Percentiles rank a stretch among this genome's conserved stretches.
Conservation (phyloP, 768 basidiomycete species). For the Sutorius australiensis region DNA sequence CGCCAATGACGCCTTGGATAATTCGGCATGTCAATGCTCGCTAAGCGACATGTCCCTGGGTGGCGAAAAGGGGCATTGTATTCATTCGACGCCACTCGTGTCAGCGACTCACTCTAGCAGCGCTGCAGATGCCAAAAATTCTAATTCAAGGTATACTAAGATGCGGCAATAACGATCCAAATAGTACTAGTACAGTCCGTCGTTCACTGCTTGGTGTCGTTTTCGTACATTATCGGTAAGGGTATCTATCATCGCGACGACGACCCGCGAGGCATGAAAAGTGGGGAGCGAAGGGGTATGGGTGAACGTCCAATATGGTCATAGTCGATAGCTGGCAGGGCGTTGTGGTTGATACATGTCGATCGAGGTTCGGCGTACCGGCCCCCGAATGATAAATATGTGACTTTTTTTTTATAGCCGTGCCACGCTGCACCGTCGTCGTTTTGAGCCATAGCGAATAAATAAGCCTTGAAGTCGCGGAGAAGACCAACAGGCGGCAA, state of each 20-base stretch:
- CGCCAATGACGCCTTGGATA: conserved; percentile 11
- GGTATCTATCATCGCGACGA: conserved; percentile 35
- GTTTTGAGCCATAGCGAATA: conserved; percentile 30
- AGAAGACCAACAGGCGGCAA: conserved; percentile 11
- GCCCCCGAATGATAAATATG: conserved; percentile 25
- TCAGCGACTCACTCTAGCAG: background rate
- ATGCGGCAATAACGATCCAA: conserved; percentile 29
- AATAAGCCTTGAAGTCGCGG: conserved; percentile 29
- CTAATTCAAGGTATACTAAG: conserved; percentile 37
- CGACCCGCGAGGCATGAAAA: conserved; percentile 15
- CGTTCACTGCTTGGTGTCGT: conserved; percentile 25
- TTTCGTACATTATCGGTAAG: conserved; percentile 26
- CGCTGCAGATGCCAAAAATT: conserved; percentile 26
- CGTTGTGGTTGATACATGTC: conserved; percentile 30
- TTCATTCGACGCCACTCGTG: conserved; percentile 15
- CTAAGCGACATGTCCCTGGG: conserved; percentile 21
- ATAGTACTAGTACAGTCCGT: conserved; percentile 32
- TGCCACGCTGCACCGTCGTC: conserved; percentile 23
- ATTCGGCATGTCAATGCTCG: conserved; percentile 15
- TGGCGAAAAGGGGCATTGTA: conserved; percentile 14
- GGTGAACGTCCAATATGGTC: conserved; percentile 25
- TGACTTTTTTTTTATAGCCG: conserved; percentile 23
- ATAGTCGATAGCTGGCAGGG: conserved; percentile 24
- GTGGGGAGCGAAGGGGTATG: conserved; percentile 16
- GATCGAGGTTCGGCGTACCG: conserved; percentile 7